Percentiles rank a stretch among this genome's conserved stretches.
These are phyloP conservation scores for Mycena kentingensis DNA, from an alignment of 768 basidiomycete genomes.

Conservation along the genomic window DNA sequence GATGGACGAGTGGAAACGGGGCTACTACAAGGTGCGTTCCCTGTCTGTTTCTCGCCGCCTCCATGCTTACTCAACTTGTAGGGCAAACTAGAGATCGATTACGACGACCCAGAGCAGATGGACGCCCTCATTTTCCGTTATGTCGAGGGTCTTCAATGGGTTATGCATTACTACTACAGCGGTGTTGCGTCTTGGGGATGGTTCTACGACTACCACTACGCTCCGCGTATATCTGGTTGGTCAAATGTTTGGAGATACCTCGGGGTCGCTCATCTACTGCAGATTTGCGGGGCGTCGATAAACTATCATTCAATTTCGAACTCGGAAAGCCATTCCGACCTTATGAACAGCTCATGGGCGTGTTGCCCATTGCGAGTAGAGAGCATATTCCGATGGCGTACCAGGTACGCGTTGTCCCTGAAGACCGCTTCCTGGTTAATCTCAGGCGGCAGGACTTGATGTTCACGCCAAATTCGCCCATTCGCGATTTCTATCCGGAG, in stretches of 20 bases:
- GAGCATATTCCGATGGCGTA: slow-evolving; percentile 88
- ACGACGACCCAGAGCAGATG: slow-evolving; percentile 67
- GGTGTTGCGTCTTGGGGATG: slow-evolving; percentile 98
- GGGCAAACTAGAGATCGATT: slow-evolving; percentile 87
- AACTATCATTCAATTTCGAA: slow-evolving; percentile 85
- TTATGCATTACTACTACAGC: slow-evolving; percentile 98
- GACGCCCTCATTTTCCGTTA: slow-evolving; percentile 75
- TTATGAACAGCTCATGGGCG: slow-evolving; percentile 97
- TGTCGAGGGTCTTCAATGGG: slow-evolving; percentile 96
- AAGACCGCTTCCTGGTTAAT: background rate
- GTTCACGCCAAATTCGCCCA: slow-evolving; percentile 80
- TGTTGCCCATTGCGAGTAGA: slow-evolving; percentile 87
- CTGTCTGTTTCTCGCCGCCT: background rate
- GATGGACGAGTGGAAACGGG: slow-evolving; percentile 91
- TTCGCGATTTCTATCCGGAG: slow-evolving; percentile 90
- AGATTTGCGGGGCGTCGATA: slow-evolving; percentile 69
- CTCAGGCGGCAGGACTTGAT: slow-evolving; percentile 72
- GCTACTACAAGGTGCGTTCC: slow-evolving; percentile 77
- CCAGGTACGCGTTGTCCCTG: slow-evolving; percentile 52
- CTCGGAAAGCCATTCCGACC: slow-evolving; percentile 90
- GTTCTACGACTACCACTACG: slow-evolving; percentile 99
- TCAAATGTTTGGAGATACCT: too few relatives aligned
- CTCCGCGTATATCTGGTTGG: slow-evolving; percentile 95
- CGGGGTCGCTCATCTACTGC: slow-evolving; percentile 1
- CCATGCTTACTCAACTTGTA: slow-evolving; percentile 30